Percentiles rank a stretch among this genome's conserved stretches.
Conservation (phyloP, 345 rosid genomes). For the Geranium brycei region DNA sequence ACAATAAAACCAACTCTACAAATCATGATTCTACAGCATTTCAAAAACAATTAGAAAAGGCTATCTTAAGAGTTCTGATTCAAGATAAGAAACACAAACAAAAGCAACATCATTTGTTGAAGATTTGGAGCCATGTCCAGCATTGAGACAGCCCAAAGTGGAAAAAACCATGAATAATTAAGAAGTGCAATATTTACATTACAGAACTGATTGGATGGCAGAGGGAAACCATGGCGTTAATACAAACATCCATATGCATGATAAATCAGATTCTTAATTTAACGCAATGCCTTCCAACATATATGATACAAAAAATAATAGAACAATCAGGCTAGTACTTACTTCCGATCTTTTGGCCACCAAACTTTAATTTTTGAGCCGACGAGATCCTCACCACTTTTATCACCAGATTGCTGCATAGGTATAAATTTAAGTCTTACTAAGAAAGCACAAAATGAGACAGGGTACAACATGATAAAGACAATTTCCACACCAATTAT, state of each 20-base stretch:
- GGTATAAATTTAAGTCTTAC: slow-evolving; percentile 7
- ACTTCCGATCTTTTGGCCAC: slow-evolving; percentile 87
- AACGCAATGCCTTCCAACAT: neutral
- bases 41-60: neutral
- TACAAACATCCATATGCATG: neutral
- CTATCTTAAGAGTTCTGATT: neutral
- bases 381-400: slow-evolving; percentile 37
- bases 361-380: slow-evolving; percentile 72
- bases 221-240: neutral
- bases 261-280: neutral
- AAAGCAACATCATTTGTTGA: neutral
- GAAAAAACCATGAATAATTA: neutral
- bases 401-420: slow-evolving; percentile 42
- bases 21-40: neutral
- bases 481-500: neutral
- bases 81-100: neutral
- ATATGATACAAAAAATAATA: neutral
- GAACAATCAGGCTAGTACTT: slow-evolving; percentile 14
- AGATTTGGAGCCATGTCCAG: neutral
- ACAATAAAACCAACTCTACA: too few species aligned
- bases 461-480: too few species aligned
- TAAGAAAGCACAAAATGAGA: slow-evolving; percentile 8
- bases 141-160: neutral
- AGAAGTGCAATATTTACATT: neutral
- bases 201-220: neutral